Evolutionary conservation across 495 filamentous ascomycete genomes (phyloP).

Genomic region (Articulospora tetracladia): DNA sequence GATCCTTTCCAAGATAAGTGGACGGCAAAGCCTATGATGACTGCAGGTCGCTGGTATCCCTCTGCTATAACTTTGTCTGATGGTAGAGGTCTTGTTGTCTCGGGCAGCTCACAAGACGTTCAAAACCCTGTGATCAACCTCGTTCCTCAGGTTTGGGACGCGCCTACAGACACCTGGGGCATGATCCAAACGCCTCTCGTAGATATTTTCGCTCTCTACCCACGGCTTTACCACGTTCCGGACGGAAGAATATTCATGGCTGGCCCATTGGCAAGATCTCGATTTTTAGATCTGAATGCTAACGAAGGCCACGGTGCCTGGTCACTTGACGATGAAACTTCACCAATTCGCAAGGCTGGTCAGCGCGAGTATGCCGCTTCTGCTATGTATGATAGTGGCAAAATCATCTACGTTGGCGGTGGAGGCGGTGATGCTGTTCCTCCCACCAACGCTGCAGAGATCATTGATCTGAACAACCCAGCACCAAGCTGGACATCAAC

Average conservation of each 20-base stretch:
- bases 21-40: slow-evolving; percentile 5
- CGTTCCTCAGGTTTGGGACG: slow-evolving; percentile 6
- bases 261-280: slow-evolving; percentile 8
- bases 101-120: slow-evolving; percentile 8
- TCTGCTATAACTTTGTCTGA: slow-evolving; percentile 7
- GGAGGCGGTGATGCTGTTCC: slow-evolving; percentile 10
- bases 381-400: slow-evolving; percentile 20
- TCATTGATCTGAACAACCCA: slow-evolving; percentile 20
- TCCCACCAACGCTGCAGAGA: slow-evolving; percentile 14
- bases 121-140: slow-evolving; percentile 6
- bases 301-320: neutral
- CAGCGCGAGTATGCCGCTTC: slow-evolving; percentile 19
- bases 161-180: slow-evolving; percentile 1
- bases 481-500: slow-evolving; percentile 10
- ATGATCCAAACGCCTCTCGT: slow-evolving; percentile 4
- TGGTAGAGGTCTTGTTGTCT: slow-evolving; percentile 10
- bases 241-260: slow-evolving; percentile 11
- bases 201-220: slow-evolving; percentile 9
- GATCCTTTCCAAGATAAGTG: slow-evolving; percentile 7
- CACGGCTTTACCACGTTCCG: slow-evolving; percentile 7
- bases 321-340: neutral
- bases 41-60: slow-evolving; percentile 6
- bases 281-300: slow-evolving; percentile 9
- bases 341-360: slow-evolving; percentile 4
- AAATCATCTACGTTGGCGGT: slow-evolving; percentile 20